These are phyloP conservation scores for Claviceps africana DNA, from an alignment of 2,329 filamentous ascomycete genomes.

Conservation along the genomic window DNA sequence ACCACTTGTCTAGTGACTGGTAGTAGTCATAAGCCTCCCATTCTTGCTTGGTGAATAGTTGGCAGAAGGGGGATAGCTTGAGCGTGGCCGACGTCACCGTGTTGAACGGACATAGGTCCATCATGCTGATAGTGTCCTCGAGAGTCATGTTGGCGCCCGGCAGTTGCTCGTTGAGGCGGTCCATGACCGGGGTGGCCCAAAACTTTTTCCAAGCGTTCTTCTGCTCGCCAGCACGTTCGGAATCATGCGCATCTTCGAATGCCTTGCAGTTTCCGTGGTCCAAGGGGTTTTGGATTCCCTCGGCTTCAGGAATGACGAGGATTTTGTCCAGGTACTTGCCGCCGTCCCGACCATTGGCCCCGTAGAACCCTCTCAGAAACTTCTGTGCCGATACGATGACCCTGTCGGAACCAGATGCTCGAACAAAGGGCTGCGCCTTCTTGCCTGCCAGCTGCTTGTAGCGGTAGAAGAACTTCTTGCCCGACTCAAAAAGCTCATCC, in stretches of 20 bases:
- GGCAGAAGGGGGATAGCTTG: constrained; percentile 56
- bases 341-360: constrained; percentile 20
- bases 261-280: constrained; percentile 56
- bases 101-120: constrained; percentile 81
- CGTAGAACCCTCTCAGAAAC: constrained; percentile 62
- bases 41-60: constrained; percentile 56
- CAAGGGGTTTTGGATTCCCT: constrained; percentile 65
- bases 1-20: constrained; percentile 70
- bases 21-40: constrained; percentile 74
- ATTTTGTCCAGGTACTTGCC: constrained; percentile 39
- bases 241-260: constrained; percentile 49
- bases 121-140: constrained; percentile 53
- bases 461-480: constrained; percentile 58
- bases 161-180: constrained; percentile 55
- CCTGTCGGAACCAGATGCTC: constrained; percentile 54
- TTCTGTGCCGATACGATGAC: constrained; percentile 62
- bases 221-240: constrained; percentile 32
- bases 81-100: constrained; percentile 49
- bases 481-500: constrained; percentile 58
- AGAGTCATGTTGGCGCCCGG: constrained; percentile 50
- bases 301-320: constrained; percentile 54
- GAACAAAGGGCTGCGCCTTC: constrained; percentile 50
- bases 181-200: constrained; percentile 55
- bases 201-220: constrained; percentile 44
- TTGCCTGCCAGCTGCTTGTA: constrained; percentile 47